Evolutionary conservation across 1,284 basidiomycete genomes (phyloP).

Genomic region (Ganoderma lucidum): DNA sequence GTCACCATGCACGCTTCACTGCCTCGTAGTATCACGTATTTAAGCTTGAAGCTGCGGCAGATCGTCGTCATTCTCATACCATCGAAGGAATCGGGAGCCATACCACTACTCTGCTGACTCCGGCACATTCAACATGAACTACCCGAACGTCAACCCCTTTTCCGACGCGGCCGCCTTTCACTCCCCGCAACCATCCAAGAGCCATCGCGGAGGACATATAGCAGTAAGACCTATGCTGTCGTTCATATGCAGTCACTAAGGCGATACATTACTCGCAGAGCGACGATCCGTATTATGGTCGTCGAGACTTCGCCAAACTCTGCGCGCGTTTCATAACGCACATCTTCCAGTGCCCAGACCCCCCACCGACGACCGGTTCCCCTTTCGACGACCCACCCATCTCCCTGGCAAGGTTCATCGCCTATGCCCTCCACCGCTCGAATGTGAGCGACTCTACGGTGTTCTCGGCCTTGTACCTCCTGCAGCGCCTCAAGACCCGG

Average conservation of each 20-base stretch:
- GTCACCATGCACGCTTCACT: neutral
- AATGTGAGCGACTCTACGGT: conserved; percentile 84
- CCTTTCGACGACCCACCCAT: conserved; percentile 33
- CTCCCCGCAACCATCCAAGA: neutral
- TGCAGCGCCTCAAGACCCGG: conserved; percentile 87
- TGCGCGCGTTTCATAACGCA: conserved; percentile 7
- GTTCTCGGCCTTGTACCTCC: conserved; percentile 84
- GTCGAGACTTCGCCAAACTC: conserved; percentile 3
- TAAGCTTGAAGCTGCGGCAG: neutral
- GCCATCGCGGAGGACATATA: neutral
- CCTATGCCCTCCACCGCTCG: conserved; percentile 89
- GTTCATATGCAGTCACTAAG: neutral
- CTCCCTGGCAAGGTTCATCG: conserved; percentile 82
- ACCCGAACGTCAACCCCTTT: neutral
- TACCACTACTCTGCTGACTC: neutral
- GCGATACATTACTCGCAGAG: neutral
- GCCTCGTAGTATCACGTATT: neutral
- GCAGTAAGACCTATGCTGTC: neutral
- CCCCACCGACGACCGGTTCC: neutral
- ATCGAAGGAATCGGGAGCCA: neutral
- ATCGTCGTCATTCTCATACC: neutral
- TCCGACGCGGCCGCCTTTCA: neutral
- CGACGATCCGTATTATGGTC: conserved; percentile 78
- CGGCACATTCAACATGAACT: neutral
- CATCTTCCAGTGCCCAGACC: neutral